Evolutionary conservation across 768 basidiomycete genomes (phyloP), one percentile per base, ranked within the genome.

Genomic region (Termitomyces sp.): DNA sequence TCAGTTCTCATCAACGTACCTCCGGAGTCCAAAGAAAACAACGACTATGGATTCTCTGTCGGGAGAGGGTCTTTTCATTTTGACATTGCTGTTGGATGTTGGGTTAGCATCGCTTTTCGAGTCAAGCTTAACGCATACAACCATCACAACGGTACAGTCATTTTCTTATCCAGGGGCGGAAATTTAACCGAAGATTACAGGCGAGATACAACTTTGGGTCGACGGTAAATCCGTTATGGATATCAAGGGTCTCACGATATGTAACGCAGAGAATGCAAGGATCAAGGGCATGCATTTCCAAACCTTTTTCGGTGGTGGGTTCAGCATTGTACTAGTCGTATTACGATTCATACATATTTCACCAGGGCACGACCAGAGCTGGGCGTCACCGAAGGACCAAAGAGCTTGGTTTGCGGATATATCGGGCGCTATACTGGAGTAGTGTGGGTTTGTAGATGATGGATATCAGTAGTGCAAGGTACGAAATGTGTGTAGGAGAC

Each of bases 251-350:
- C 68, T 93, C 1, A 69, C 74, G 4, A 66, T 90, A 5, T 77
- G 85, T 12, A 65, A 71, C 4, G 66, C 71, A n/a, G 68, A 63
- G 7, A 75, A 73, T 1, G 76, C 78, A 1, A 75, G 71, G 54
- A 81, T 91, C 55, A 83, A 83, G 57, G 89, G 89, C 8, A 81
- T 87, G 68, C 88, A 88, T 68, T 82, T 88, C 53, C 83, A 89
- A 69, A 90, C 89, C 0, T 92, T 91, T 75, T 92, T 92, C 61
- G 89, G 88, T 46, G 88, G 86, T 84, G 63, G 55, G 75, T 51
- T 49, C 12, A 20, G 22, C 49, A 30, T 33, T 47, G 9, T 42
- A 2, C 27, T 20, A n/a, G 24, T 45, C 30, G n/a, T 18, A 22
- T 33, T 16, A 12, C 4, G 24, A 33, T 33, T 45, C 9, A 24